Evolutionary conservation across 805 yeast species (phyloP).

Genomic region (Kurtzmaniella cleridarum): DNA sequence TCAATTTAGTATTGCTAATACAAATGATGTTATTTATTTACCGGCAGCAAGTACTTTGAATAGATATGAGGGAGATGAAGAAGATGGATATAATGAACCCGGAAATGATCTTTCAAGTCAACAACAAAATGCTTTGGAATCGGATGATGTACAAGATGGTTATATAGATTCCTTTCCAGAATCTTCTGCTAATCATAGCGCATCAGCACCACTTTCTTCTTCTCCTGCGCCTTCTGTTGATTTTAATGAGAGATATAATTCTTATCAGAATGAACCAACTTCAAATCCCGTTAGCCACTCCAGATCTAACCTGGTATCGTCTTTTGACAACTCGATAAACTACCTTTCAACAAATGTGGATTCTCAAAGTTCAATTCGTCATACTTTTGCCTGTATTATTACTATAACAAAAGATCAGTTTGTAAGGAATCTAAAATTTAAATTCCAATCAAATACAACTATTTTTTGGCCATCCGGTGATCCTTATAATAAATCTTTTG

Average conservation of each 20-base stretch:
- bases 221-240: background rate
- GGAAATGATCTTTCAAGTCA: background rate
- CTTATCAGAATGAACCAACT: too few relatives aligned
- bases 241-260: too few relatives aligned
- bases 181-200: background rate
- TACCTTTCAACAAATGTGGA: conserved; percentile 33
- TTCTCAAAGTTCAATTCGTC: conserved; percentile 40
- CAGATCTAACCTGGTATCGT: too few relatives aligned
- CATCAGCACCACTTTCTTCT: background rate
- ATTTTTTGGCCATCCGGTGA: conserved; percentile 53
- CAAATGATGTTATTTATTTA: conserved; percentile 35
- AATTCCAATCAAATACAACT: conserved; percentile 38
- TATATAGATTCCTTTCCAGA: background rate
- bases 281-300: too few relatives aligned
- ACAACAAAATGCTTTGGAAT: background rate
- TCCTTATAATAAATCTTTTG: conserved; percentile 38
- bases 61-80: conserved; percentile 39
- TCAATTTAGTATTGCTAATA: conserved; percentile 29
- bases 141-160: conserved; percentile 1
- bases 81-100: conserved; percentile 28
- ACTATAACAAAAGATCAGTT: conserved; percentile 37
- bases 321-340: conserved; percentile 22
- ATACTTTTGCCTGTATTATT: conserved; percentile 48
- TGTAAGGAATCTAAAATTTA: conserved; percentile 33
- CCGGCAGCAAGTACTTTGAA: conserved; percentile 36